A percentile compares a stretch with the other conserved stretches of the same genome.
These are phyloP conservation scores for Colletotrichum lini DNA, from an alignment of 2,329 filamentous ascomycete species.

Conservation along the genomic window DNA sequence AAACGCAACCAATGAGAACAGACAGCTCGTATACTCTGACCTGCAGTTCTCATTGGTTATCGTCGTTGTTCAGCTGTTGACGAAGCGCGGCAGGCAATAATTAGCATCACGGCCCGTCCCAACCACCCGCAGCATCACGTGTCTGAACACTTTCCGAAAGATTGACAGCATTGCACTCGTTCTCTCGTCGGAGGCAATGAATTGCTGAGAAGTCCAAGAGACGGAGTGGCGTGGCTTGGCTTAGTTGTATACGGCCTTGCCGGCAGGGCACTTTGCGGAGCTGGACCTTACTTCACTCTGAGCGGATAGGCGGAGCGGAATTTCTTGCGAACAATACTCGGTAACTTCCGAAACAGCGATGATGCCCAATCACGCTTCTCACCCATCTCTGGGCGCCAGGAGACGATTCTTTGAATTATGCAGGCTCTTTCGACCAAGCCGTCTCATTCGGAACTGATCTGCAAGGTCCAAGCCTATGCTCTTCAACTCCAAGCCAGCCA, in stretches of 20 bases:
- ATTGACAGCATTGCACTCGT: too few relatives aligned
- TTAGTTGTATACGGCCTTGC: too few relatives aligned
- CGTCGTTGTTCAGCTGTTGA: not conserved
- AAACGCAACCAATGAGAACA: constrained; percentile 5
- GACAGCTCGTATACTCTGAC: constrained; percentile 6
- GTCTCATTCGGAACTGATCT: too few relatives aligned
- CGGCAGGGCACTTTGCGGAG: not conserved
- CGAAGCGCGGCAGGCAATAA: not conserved
- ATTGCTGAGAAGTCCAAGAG: too few relatives aligned
- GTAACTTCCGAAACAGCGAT: too few relatives aligned
- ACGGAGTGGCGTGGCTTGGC: not conserved
- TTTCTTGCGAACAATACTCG: not conserved
- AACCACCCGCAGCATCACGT: not conserved
- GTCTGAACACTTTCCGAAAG: not conserved
- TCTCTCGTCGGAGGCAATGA: too few relatives aligned
- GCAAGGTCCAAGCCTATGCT: too few relatives aligned
- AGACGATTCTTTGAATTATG: not conserved
- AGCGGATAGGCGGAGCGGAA: not conserved
- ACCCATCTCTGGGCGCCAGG: too few relatives aligned
- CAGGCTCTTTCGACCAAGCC: too few relatives aligned
- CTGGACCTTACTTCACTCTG: not conserved
- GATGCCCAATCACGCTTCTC: too few relatives aligned
- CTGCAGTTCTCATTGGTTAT: constrained; percentile 13
- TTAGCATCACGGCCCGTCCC: not conserved
- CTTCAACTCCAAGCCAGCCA: too few relatives aligned